phyloP scores from a whole-genome alignment of 306 rosid species.

The Lotus japonicus region DNA sequence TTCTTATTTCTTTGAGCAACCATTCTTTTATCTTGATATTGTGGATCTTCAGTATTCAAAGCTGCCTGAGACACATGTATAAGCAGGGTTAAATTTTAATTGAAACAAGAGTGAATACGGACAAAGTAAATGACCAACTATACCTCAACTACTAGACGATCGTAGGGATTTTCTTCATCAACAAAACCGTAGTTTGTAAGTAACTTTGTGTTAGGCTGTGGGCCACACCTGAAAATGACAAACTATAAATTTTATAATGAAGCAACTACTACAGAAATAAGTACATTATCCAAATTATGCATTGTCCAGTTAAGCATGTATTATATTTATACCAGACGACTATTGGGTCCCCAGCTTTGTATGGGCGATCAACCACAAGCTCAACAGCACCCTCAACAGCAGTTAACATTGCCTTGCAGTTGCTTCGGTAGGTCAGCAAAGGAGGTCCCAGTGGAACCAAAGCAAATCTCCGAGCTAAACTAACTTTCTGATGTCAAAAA shows the following conservation, averaged over 20 bases:
- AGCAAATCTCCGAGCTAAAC: conserved; percentile 96
- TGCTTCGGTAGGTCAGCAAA: conserved; percentile 75
- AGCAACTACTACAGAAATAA: background rate
- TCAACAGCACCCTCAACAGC: conserved; percentile 75
- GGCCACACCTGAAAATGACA: conserved; percentile 83
- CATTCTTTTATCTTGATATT: conserved; percentile 91
- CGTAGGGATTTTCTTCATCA: conserved; percentile 72
- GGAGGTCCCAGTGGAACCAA: conserved; percentile 99
- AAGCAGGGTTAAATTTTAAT: conserved; percentile 17
- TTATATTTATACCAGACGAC: conserved; percentile 62
- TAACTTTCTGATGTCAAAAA: conserved; percentile 69
- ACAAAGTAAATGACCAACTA: conserved; percentile 11
- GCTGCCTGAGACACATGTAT: conserved; percentile 59
- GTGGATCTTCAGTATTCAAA: conserved; percentile 92
- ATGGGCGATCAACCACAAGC: conserved; percentile 81
- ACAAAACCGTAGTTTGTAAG: conserved; percentile 92
- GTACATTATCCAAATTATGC: background rate
- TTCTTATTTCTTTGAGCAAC: conserved; percentile 93
- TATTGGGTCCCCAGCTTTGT: conserved; percentile 82
- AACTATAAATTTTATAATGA: conserved; percentile 14
- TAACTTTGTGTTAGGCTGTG: conserved; percentile 89
- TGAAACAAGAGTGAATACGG: conserved; percentile 9
- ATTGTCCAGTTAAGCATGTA: conserved; percentile 10
- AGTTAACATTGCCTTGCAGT: conserved; percentile 83
- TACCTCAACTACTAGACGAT: conserved; percentile 78